These are phyloP conservation scores for Recurvomyces mirabilis DNA, from an alignment of 495 filamentous ascomycete genomes.

Conservation along the genomic window DNA sequence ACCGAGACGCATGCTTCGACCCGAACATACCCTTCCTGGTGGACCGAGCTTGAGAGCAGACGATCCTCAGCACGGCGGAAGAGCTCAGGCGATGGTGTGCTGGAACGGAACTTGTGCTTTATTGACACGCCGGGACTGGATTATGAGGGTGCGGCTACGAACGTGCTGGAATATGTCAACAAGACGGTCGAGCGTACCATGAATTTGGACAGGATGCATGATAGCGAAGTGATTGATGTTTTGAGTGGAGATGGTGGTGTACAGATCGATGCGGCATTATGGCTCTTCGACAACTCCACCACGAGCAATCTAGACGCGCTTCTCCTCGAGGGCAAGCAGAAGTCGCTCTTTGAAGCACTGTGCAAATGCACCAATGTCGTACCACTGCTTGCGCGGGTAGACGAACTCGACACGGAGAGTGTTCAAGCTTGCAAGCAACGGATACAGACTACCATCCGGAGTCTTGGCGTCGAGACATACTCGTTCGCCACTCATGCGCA, in stretches of 20 bases:
- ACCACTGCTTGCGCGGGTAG: constrained; percentile 69
- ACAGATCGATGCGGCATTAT: constrained; percentile 83
- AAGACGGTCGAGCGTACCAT: constrained; percentile 56
- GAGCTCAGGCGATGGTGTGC: constrained; percentile 65
- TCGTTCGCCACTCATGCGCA: no score
- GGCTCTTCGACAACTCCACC: constrained; percentile 48
- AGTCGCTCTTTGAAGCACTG: constrained; percentile 31
- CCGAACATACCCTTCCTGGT: constrained; percentile 85
- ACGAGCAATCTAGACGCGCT: background rate
- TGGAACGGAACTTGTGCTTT: constrained; percentile 92
- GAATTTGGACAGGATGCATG: constrained; percentile 45
- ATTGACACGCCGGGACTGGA: constrained; percentile 54
- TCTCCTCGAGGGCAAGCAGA: background rate
- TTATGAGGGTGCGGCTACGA: constrained; percentile 50
- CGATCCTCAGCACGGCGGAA: constrained; percentile 60
- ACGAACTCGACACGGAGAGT: constrained; percentile 52
- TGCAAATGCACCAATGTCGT: constrained; percentile 76
- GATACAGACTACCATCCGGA: no score
- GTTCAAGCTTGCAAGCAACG: constrained; percentile 50
- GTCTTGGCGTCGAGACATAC: no score
- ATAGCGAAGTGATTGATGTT: constrained; percentile 66
- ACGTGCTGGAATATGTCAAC: constrained; percentile 64
- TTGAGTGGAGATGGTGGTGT: constrained; percentile 77
- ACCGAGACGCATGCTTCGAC: constrained; percentile 89
- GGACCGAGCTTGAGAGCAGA: constrained; percentile 77